These are phyloP conservation scores for Aspergillus intermedius DNA, from an alignment of 2,329 filamentous ascomycete species.

Conservation along the genomic window DNA sequence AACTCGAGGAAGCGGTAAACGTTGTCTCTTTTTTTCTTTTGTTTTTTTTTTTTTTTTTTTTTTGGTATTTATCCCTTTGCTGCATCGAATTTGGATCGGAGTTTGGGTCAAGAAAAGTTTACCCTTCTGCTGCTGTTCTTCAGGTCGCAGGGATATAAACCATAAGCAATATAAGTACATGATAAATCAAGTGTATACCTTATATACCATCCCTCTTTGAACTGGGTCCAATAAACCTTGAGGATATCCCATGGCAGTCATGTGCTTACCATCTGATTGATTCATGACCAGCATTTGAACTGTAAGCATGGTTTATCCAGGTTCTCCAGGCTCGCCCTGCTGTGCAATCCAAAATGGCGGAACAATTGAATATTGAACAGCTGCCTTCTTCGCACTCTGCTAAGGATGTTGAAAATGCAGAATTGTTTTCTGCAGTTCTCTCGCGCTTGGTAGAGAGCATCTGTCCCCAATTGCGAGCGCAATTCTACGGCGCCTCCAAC, in stretches of 20 bases:
- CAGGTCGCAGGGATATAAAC: not conserved
- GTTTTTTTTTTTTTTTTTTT: slow-evolving; percentile 4
- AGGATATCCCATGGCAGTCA: not conserved
- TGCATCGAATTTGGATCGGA: slow-evolving; percentile 13
- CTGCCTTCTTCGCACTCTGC: slow-evolving; percentile 13
- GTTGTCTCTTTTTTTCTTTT: slow-evolving; percentile 3
- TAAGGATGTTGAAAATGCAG: no score
- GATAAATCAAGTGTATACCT: no score
- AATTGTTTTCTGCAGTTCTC: no score
- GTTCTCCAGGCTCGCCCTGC: no score
- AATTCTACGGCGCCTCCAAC: no score
- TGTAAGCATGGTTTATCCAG: not conserved
- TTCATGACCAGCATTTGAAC: not conserved
- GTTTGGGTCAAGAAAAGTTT: not conserved
- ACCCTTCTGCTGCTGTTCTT: not conserved
- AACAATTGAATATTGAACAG: slow-evolving; percentile 2
- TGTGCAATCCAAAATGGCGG: not conserved
- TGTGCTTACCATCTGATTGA: not conserved
- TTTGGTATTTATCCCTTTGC: slow-evolving; percentile 10
- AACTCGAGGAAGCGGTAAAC: slow-evolving; percentile 61
- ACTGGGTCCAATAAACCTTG: no score
- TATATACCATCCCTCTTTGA: no score
- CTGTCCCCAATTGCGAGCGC: no score
- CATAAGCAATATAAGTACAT: no score
- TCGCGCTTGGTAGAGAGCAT: no score